Evolutionary conservation across 2,329 filamentous ascomycete species (phyloP).

Genomic region (Emmonsiellopsis sp.): DNA sequence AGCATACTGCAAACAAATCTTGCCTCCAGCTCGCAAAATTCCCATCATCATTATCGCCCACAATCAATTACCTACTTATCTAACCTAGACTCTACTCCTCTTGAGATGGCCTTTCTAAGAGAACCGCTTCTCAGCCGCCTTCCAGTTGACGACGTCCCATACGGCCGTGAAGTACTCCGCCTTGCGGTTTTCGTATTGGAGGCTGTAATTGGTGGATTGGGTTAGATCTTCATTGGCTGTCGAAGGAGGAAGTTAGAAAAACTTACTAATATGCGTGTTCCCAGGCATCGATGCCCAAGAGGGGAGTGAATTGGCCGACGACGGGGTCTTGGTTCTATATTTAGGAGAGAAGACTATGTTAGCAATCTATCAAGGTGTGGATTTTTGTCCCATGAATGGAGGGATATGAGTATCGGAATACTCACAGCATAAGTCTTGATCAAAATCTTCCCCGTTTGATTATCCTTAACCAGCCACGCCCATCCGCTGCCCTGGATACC

Average conservation of each 20-base stretch:
- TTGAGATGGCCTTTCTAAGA: slow-evolving; percentile 27
- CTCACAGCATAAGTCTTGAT: slow-evolving; percentile 56
- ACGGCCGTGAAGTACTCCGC: slow-evolving; percentile 89
- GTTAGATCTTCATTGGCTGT: not conserved
- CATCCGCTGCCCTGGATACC: slow-evolving; percentile 58
- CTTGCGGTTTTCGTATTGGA: slow-evolving; percentile 96
- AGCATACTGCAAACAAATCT: too few species aligned
- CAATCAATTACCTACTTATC: too few species aligned
- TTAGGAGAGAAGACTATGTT: slow-evolving; percentile 1
- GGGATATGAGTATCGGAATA: slow-evolving; percentile 1
- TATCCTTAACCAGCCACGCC: slow-evolving; percentile 55
- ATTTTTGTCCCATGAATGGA: not conserved
- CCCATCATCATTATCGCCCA: too few species aligned
- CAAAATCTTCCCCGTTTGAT: slow-evolving; percentile 46
- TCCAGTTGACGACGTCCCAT: slow-evolving; percentile 96
- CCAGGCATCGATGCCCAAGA: slow-evolving; percentile 89
- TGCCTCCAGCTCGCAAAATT: too few species aligned
- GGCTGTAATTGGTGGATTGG: slow-evolving; percentile 31
- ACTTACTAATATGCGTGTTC: slow-evolving; percentile 84
- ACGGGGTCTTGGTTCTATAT: slow-evolving; percentile 75
- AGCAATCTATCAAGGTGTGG: not conserved
- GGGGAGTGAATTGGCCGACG: slow-evolving; percentile 67
- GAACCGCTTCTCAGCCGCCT: slow-evolving; percentile 72
- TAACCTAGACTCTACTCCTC: too few species aligned
- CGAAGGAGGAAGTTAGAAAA: not conserved